Conservation (phyloP, 176 grass and related monocot genomes). For the Triticum aestivum region DNA sequence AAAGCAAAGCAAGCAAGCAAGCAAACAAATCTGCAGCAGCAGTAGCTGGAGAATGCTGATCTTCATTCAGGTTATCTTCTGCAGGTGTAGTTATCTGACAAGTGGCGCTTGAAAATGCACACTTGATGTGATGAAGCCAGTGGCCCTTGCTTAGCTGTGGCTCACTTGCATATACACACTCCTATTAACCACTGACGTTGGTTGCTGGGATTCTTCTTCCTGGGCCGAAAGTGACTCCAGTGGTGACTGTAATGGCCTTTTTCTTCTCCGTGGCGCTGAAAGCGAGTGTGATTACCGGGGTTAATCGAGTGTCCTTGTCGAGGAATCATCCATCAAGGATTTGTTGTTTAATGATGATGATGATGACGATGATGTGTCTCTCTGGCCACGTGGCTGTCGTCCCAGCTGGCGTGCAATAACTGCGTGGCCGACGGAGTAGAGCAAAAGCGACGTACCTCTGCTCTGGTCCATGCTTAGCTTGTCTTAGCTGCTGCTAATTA, state of each 20-base stretch:
- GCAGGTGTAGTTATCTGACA: background rate
- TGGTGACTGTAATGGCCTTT: background rate
- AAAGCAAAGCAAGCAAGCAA: background rate
- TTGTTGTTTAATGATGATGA: conserved; percentile 29
- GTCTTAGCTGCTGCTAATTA: background rate
- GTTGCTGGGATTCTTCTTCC: too few species aligned
- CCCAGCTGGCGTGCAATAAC: conserved; percentile 15
- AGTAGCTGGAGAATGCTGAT: background rate
- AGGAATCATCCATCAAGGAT: conserved; percentile 6
- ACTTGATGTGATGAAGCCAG: too few species aligned
- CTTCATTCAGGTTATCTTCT: background rate
- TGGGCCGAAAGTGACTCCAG: background rate
- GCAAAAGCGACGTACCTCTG: background rate
- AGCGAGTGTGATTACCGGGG: background rate
- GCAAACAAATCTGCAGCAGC: background rate
- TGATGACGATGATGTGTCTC: background rate
- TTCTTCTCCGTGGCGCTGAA: background rate
- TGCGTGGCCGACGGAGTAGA: conserved; percentile 3
- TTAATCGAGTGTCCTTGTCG: background rate
- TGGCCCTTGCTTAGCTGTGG: background rate
- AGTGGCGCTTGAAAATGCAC: too few species aligned
- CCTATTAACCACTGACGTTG: too few species aligned
- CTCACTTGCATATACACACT: background rate
- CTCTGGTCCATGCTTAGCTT: background rate
- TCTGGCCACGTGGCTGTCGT: background rate